These are phyloP conservation scores for Penicillium sp. DNA, from an alignment of 2,329 filamentous ascomycete genomes.

Conservation along the genomic window DNA sequence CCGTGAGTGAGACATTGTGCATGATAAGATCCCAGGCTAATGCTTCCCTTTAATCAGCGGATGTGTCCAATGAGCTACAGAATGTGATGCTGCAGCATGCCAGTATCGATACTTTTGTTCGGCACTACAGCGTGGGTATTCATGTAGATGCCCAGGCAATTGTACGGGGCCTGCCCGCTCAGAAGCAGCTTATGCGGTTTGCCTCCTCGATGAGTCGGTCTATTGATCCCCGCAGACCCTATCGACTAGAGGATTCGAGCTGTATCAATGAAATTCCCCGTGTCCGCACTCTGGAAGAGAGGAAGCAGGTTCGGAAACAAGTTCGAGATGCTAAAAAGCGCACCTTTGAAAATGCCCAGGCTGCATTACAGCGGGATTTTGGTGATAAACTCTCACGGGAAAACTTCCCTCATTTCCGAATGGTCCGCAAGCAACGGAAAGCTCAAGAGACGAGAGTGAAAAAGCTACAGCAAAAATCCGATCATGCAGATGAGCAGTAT, in stretches of 20 bases:
- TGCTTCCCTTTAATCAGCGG: constrained; percentile 14
- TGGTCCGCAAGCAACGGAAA: no score
- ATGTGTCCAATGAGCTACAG: constrained; percentile 24
- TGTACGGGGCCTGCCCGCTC: constrained; percentile 19
- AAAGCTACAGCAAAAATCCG: constrained; percentile 14
- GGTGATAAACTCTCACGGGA: constrained; percentile 6
- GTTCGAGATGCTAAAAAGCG: constrained; percentile 15
- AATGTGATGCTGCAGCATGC: constrained; percentile 25
- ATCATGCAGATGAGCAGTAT: constrained; percentile 14
- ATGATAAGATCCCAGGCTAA: no score
- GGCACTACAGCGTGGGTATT: constrained; percentile 29
- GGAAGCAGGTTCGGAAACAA: constrained; percentile 18
- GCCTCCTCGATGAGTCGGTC: constrained; percentile 27
- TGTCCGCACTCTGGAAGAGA: constrained; percentile 20
- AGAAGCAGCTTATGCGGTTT: constrained; percentile 28
- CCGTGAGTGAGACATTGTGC: constrained; percentile 23
- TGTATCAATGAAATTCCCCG: constrained; percentile 25
- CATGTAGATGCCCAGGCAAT: constrained; percentile 29
- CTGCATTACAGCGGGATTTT: constrained; percentile 11
- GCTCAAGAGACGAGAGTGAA: constrained; percentile 8
- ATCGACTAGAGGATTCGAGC: constrained; percentile 26
- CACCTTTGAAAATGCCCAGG: constrained; percentile 15
- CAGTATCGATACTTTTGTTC: constrained; percentile 30
- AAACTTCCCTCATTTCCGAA: no score
- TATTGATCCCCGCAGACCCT: constrained; percentile 26